phyloP scores from a whole-genome alignment of 805 yeast species.

The Wickerhamomyces chambardii region DNA sequence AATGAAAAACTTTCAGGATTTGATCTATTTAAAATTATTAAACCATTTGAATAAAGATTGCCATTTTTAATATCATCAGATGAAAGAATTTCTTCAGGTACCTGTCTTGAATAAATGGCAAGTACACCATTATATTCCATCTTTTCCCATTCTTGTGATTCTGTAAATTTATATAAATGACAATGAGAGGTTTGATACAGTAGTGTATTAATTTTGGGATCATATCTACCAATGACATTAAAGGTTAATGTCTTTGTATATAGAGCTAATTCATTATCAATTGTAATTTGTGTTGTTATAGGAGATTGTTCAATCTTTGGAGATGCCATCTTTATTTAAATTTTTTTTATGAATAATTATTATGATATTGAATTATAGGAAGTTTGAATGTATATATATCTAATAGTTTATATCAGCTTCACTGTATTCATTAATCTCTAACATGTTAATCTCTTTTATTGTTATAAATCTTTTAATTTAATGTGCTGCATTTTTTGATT shows the following conservation, averaged over 20 bases:
- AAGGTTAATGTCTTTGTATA: conserved; percentile 62
- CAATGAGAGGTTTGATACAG: conserved; percentile 65
- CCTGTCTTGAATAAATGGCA: conserved; percentile 51
- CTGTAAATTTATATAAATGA: conserved; percentile 55
- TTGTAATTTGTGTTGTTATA: no score
- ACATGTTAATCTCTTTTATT: no score
- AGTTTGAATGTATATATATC: no score
- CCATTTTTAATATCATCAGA: conserved; percentile 8
- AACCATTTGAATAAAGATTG: conserved; percentile 53
- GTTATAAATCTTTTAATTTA: no score
- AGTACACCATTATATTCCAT: conserved; percentile 63
- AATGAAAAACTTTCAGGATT: conserved; percentile 65
- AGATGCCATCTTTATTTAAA: no score
- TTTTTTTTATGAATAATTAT: no score
- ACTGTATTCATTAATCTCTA: no score
- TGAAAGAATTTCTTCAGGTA: conserved; percentile 12
- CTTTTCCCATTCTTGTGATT: conserved; percentile 59
- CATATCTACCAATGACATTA: conserved; percentile 72
- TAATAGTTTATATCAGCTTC: no score
- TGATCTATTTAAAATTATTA: conserved; percentile 58
- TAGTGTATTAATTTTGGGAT: conserved; percentile 60
- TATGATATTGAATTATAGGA: no score
- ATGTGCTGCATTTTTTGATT: no score
- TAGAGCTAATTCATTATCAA: conserved; percentile 37
- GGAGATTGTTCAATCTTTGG: no score